Percentiles rank a stretch among this genome's conserved stretches.
Conservation (phyloP, 371 early-diverging fungal genomes). For the Umbelopsis sp. region DNA sequence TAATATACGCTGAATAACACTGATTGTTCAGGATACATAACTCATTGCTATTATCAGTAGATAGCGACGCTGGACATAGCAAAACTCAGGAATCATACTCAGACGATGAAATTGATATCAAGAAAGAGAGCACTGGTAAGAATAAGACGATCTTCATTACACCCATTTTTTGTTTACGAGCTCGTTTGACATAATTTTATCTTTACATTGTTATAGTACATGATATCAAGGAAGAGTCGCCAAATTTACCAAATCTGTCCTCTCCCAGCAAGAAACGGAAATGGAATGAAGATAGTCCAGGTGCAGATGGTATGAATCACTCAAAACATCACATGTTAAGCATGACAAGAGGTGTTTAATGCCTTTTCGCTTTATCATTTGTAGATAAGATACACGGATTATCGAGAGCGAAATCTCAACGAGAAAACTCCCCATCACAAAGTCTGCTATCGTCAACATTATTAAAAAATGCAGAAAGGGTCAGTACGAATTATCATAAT, state of each 20-base stretch:
- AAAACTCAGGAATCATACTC: background rate
- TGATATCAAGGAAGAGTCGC: constrained; percentile 16
- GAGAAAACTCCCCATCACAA: constrained; percentile 7
- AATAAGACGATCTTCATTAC: background rate
- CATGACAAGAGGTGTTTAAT: background rate
- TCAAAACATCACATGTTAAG: background rate
- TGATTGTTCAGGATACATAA: background rate
- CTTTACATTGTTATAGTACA: too few relatives aligned
- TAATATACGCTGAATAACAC: background rate
- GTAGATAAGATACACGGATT: background rate
- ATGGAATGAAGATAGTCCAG: background rate
- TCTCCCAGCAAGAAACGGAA: constrained; percentile 17
- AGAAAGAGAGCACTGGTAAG: constrained; percentile 25
- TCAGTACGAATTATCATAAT: background rate
- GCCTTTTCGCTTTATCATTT: background rate
- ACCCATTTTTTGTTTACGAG: too few relatives aligned
- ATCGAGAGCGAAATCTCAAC: background rate
- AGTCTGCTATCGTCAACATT: constrained; percentile 5
- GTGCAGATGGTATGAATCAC: constrained; percentile 11
- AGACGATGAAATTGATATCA: constrained; percentile 5
- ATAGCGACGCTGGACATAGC: background rate
- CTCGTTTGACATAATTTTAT: background rate
- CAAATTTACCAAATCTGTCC: background rate
- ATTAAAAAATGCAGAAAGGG: constrained; percentile 10
- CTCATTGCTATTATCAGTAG: background rate